A percentile compares a stretch with the other conserved stretches of the same genome.
Evolutionary conservation across 306 rosid genomes (phyloP).

Genomic region (Lathyrus sativus): DNA sequence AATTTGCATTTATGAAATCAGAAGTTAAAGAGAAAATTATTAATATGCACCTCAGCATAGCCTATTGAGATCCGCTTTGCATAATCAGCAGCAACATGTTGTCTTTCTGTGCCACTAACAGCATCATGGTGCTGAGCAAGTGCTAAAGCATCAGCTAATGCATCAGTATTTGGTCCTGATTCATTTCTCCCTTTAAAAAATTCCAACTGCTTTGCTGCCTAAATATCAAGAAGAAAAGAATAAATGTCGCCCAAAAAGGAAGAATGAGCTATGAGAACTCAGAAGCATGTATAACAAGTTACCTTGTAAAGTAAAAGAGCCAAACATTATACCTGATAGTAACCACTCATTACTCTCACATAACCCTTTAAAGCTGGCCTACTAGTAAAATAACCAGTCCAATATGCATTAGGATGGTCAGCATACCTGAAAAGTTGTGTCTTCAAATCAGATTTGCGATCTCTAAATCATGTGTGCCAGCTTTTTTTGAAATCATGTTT

Average conservation of each 20-base stretch:
- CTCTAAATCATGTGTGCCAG: slow-evolving; percentile 21
- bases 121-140: slow-evolving; percentile 95
- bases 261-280: slow-evolving; percentile 27
- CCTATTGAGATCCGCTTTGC: slow-evolving; percentile 63
- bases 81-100: slow-evolving; percentile 88
- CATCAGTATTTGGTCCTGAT: slow-evolving; percentile 64
- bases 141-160: slow-evolving; percentile 82
- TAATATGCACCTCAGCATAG: slow-evolving; percentile 49
- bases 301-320: slow-evolving; percentile 19
- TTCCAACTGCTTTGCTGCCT: slow-evolving; percentile 90
- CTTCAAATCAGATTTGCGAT: slow-evolving; percentile 40
- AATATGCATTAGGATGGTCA: slow-evolving; percentile 75
- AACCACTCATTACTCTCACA: slow-evolving; percentile 68
- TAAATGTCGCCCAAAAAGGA: slow-evolving; percentile 11
- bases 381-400: slow-evolving; percentile 96
- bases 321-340: slow-evolving; percentile 61
- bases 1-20: slow-evolving; percentile 33
- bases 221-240: slow-evolving; percentile 35
- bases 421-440: slow-evolving; percentile 68
- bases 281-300: slow-evolving; percentile 23
- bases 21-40: slow-evolving; percentile 25
- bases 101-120: slow-evolving; percentile 82
- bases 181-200: slow-evolving; percentile 62
- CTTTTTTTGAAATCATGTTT: slow-evolving; percentile 6
- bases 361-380: slow-evolving; percentile 82